These are phyloP conservation scores for Zangia roseola DNA, from an alignment of 768 basidiomycete species.

Conservation along the genomic window DNA sequence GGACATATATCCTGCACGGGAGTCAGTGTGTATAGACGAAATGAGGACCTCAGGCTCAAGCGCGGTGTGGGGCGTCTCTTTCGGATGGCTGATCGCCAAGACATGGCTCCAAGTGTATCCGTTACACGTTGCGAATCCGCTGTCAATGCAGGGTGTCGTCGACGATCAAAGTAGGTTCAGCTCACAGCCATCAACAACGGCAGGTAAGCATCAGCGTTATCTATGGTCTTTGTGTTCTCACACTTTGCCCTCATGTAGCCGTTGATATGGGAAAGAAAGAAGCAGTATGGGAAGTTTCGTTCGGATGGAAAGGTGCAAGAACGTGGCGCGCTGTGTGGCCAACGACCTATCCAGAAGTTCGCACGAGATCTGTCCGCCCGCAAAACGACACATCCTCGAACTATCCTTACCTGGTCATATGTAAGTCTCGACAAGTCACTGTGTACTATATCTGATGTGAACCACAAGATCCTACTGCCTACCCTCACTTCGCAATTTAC, in stretches of 20 bases:
- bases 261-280: constrained; percentile 40
- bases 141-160: neutral
- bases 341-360: neutral
- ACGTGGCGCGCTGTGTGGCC: constrained; percentile 23
- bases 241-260: constrained; percentile 51
- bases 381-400: constrained; percentile 6
- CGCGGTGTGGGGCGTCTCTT: constrained; percentile 16
- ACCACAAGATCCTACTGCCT: constrained; percentile 38
- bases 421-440: constrained; percentile 28
- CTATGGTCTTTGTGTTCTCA: constrained; percentile 40
- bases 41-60: neutral
- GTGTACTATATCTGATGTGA: constrained; percentile 16
- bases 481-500: constrained; percentile 44
- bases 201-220: constrained; percentile 1
- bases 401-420: constrained; percentile 30
- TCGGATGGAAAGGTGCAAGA: constrained; percentile 14
- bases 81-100: constrained; percentile 19
- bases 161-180: neutral
- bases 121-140: constrained; percentile 2
- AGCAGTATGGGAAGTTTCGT: constrained; percentile 38
- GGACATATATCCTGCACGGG: constrained; percentile 36
- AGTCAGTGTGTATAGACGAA: constrained; percentile 7
- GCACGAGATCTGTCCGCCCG: neutral
- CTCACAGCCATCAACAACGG: neutral
- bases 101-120: constrained; percentile 22